Evolutionary conservation across 2,329 filamentous ascomycete genomes (phyloP).

Genomic region (Trichoderma hamatum): DNA sequence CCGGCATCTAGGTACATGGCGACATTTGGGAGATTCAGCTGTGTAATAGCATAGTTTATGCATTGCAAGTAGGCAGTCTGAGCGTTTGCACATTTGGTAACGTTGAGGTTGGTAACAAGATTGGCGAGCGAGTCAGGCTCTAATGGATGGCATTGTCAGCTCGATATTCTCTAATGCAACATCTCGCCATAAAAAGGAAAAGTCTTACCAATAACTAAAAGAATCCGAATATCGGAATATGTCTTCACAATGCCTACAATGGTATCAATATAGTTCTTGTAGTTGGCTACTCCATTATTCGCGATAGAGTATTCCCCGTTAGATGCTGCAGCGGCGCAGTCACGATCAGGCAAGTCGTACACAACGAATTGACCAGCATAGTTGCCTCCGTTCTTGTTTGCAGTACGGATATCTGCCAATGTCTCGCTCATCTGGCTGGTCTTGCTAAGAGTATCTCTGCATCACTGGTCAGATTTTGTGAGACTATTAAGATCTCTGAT

Average conservation of each 20-base stretch:
- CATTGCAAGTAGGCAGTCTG: slow-evolving; percentile 14
- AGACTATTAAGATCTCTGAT: no score
- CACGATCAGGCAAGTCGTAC: slow-evolving; percentile 14
- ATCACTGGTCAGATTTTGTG: not conserved
- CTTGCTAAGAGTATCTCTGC: slow-evolving; percentile 6
- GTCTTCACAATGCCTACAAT: not conserved
- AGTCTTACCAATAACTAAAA: slow-evolving; percentile 1
- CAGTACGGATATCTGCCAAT: slow-evolving; percentile 14
- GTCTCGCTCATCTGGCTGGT: not conserved
- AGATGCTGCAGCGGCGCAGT: slow-evolving; percentile 8
- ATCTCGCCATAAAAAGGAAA: not conserved
- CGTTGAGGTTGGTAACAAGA: slow-evolving; percentile 6
- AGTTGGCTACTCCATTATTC: slow-evolving; percentile 4
- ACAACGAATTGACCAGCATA: slow-evolving; percentile 19
- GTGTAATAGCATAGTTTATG: slow-evolving; percentile 10
- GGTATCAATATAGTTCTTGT: slow-evolving; percentile 17
- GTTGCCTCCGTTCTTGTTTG: slow-evolving; percentile 13
- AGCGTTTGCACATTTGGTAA: slow-evolving; percentile 5
- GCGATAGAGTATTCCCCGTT: slow-evolving; percentile 17
- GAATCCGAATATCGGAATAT: not conserved
- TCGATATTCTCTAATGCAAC: not conserved
- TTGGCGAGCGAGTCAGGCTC: slow-evolving; percentile 19
- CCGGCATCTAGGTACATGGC: slow-evolving; percentile 17
- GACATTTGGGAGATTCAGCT: slow-evolving; percentile 11
- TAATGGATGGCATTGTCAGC: not conserved